These are phyloP conservation scores for Phialemoniopsis sp. DNA, from an alignment of 2,329 filamentous ascomycete species.

Conservation along the genomic window DNA sequence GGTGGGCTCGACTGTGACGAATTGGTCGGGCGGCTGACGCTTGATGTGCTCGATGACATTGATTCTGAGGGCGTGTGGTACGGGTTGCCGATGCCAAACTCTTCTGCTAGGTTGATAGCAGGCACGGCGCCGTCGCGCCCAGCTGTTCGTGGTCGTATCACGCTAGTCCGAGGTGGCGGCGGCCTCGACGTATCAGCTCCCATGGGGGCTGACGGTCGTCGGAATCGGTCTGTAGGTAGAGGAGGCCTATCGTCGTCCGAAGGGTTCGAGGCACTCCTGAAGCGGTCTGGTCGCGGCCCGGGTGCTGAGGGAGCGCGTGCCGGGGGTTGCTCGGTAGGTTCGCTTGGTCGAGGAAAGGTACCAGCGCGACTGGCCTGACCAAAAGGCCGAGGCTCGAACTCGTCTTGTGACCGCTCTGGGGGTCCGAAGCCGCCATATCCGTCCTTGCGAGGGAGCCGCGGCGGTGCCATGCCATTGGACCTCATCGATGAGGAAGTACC, in stretches of 20 bases:
- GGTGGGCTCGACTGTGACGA: constrained; percentile 57
- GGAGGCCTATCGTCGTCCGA: constrained; percentile 2
- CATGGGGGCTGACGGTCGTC: constrained; percentile 28
- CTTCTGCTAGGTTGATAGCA: constrained; percentile 50
- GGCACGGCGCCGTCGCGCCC: constrained; percentile 28
- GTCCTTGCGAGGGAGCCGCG: constrained; percentile 40
- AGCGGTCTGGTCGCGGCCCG: constrained; percentile 33
- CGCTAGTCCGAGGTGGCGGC: constrained; percentile 47
- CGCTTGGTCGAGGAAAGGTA: constrained; percentile 43
- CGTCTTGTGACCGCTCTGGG: constrained; percentile 29
- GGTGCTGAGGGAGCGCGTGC: constrained; percentile 43
- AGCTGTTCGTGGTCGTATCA: constrained; percentile 36
- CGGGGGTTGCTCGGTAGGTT: constrained; percentile 28
- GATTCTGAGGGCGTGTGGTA: constrained; percentile 64
- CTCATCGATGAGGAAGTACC: constrained; percentile 25
- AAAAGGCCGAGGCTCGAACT: constrained; percentile 30
- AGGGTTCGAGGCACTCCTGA: constrained; percentile 17
- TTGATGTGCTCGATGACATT: constrained; percentile 60
- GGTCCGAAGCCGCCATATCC: constrained; percentile 57
- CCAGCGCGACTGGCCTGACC: constrained; percentile 40
- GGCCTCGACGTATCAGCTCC: constrained; percentile 45
- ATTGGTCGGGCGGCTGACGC: constrained; percentile 51
- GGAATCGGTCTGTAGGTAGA: constrained; percentile 13
- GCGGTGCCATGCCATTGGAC: constrained; percentile 24
- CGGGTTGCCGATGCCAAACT: constrained; percentile 58